Evolutionary conservation across 495 filamentous ascomycete genomes (phyloP).

Genomic region (Xylaria flabelliformis): DNA sequence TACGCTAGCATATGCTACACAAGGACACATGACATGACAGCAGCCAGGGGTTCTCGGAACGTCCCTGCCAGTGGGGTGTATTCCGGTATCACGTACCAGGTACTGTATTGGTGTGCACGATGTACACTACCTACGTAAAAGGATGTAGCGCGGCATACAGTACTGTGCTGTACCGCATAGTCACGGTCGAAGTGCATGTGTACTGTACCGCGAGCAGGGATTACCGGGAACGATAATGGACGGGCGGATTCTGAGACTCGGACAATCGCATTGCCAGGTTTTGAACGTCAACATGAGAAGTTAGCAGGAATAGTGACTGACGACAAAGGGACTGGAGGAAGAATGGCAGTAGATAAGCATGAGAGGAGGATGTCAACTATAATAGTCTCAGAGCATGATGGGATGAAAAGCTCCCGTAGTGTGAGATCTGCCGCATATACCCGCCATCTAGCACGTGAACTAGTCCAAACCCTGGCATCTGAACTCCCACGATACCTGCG

Average conservation of each 20-base stretch:
- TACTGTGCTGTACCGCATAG: neutral
- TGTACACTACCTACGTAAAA: conserved; percentile 2
- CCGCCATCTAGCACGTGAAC: conserved; percentile 17
- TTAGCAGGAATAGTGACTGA: neutral
- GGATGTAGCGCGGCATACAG: conserved; percentile 11
- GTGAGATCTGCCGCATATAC: conserved; percentile 23
- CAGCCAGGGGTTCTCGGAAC: conserved; percentile 26
- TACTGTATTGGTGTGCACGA: neutral
- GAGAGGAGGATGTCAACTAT: neutral
- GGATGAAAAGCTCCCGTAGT: conserved; percentile 22
- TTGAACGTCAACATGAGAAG: conserved; percentile 1
- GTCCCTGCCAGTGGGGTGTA: conserved; percentile 26
- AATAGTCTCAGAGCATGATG: conserved; percentile 11
- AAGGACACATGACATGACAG: conserved; percentile 29
- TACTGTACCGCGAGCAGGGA: conserved; percentile 8
- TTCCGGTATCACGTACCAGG: conserved; percentile 20
- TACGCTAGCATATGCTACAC: conserved; percentile 25
- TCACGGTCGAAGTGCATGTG: neutral
- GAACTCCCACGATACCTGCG: conserved; percentile 3
- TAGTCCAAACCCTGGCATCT: neutral
- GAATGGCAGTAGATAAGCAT: neutral
- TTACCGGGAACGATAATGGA: conserved; percentile 17
- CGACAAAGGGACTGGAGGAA: neutral
- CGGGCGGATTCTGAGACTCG: conserved; percentile 10
- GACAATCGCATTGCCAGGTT: conserved; percentile 11